Percentiles rank a stretch among this genome's conserved stretches.
Conservation (phyloP, 2,329 filamentous ascomycete species). For the Monosporascus sp. region DNA sequence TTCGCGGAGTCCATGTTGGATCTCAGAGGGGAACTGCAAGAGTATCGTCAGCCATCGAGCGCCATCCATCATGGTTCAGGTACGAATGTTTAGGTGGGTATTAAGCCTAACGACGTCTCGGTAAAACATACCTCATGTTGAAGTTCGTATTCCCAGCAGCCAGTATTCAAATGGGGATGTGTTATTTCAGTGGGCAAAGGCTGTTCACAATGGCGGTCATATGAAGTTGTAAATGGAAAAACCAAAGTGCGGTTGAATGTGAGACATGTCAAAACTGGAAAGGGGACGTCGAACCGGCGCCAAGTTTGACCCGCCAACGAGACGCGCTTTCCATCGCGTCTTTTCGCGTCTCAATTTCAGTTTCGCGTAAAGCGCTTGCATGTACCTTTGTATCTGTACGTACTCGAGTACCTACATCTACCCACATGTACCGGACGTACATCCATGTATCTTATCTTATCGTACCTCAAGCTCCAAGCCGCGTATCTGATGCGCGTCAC, state of each 20-base stretch:
- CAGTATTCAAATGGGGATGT: slow-evolving; percentile 1
- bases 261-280: slow-evolving; percentile 1
- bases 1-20: slow-evolving; percentile 79
- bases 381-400: background rate
- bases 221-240: background rate
- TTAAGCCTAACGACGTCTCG: background rate
- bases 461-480: background rate
- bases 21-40: slow-evolving; percentile 70
- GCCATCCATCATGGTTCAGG: background rate
- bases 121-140: slow-evolving; percentile 12
- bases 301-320: background rate
- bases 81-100: background rate
- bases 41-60: slow-evolving; percentile 2
- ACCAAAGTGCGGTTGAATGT: background rate
- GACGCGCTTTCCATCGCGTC: slow-evolving; percentile 12
- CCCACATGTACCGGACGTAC: background rate
- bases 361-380: slow-evolving; percentile 24
- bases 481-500: background rate
- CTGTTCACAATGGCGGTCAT: background rate
- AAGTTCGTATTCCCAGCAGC: background rate
- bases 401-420: background rate
- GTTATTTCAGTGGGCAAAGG: background rate
- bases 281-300: slow-evolving; percentile 1
- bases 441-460: background rate
- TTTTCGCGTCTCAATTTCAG: slow-evolving; percentile 11